phyloP scores from a whole-genome alignment of 2,329 filamentous ascomycete genomes.

The Sarocladium brachiariae region DNA sequence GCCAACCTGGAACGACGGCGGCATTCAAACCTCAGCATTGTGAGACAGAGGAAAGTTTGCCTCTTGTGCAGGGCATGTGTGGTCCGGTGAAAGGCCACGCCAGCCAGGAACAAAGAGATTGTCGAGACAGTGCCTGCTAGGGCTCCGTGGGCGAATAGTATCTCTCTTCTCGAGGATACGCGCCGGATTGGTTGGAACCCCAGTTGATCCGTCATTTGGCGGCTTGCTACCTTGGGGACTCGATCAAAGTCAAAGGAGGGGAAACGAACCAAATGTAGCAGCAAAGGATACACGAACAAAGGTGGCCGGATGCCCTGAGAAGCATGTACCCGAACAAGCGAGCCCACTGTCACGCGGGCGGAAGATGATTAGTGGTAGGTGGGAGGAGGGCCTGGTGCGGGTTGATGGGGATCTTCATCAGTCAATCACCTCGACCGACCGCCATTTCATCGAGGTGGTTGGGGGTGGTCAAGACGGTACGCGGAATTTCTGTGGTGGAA shows the following conservation, averaged over 20 bases:
- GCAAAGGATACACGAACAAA: background rate
- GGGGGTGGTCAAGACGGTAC: background rate
- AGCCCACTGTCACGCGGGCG: background rate
- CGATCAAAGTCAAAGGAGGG: background rate
- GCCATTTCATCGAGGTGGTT: background rate
- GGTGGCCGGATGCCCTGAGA: background rate
- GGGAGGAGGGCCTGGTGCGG: background rate
- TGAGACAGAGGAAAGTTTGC: background rate
- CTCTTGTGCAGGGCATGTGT: background rate
- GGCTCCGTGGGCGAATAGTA: conserved; percentile 2
- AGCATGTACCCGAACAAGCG: conserved; percentile 4
- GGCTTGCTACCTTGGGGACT: background rate
- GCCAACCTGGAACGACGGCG: background rate
- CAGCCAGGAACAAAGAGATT: background rate
- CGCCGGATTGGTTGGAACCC: conserved; percentile 7
- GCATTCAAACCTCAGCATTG: background rate
- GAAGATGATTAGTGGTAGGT: background rate
- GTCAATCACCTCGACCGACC: too few relatives aligned
- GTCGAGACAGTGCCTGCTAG: background rate
- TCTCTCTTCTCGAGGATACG: background rate
- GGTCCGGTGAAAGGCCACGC: background rate
- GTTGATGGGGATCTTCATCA: background rate
- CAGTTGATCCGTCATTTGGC: conserved; percentile 5
- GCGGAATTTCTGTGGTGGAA: background rate
- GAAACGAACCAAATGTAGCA: background rate